A percentile compares a stretch with the other conserved stretches of the same genome.
Evolutionary conservation across 805 yeast genomes (phyloP).

Genomic region (Ogataea zsoltii): DNA sequence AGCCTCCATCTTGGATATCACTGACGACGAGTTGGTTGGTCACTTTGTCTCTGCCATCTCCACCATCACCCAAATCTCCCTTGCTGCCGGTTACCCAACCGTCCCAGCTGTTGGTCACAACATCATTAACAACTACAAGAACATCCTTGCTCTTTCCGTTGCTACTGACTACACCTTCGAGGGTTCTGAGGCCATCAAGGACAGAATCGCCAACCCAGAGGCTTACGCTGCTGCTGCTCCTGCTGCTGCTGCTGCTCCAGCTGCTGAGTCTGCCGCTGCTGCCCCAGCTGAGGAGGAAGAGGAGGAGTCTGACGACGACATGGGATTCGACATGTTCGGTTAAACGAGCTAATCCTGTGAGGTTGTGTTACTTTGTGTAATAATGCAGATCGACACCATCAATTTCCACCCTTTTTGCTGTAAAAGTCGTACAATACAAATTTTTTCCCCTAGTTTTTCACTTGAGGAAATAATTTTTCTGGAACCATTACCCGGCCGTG

Average conservation of each 20-base stretch:
- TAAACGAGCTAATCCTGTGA: conserved; percentile 42
- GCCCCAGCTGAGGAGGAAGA: conserved; percentile 76
- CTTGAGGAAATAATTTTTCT: too few relatives aligned
- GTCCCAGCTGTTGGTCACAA: conserved; percentile 99
- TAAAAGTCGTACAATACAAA: too few relatives aligned
- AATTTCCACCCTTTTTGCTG: too few relatives aligned
- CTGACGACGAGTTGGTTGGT: conserved; percentile 91
- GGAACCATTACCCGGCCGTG: conserved; percentile 10
- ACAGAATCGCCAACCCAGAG: conserved; percentile 99
- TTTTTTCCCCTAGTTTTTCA: too few relatives aligned
- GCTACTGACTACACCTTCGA: conserved; percentile 99
- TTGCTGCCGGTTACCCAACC: conserved; percentile 99
- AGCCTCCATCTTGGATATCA: conserved; percentile 93
- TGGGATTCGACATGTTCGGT: conserved; percentile 99
- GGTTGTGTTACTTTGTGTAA: conserved; percentile 1
- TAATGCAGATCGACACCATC: too few relatives aligned
- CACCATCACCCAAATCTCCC: conserved; percentile 93
- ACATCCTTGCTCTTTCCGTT: conserved; percentile 94
- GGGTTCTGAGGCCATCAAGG: conserved; percentile 98
- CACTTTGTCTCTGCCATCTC: conserved; percentile 92
- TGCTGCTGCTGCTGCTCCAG: conserved; percentile 81
- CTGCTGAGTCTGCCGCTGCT: conserved; percentile 61
- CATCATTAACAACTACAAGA: conserved; percentile 98
- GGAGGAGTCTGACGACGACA: conserved; percentile 69
- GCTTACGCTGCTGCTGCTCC: conserved; percentile 99